phyloP scores from a whole-genome alignment of 2,329 filamentous ascomycete genomes.

The Phaeophleospora eucalypticola region DNA sequence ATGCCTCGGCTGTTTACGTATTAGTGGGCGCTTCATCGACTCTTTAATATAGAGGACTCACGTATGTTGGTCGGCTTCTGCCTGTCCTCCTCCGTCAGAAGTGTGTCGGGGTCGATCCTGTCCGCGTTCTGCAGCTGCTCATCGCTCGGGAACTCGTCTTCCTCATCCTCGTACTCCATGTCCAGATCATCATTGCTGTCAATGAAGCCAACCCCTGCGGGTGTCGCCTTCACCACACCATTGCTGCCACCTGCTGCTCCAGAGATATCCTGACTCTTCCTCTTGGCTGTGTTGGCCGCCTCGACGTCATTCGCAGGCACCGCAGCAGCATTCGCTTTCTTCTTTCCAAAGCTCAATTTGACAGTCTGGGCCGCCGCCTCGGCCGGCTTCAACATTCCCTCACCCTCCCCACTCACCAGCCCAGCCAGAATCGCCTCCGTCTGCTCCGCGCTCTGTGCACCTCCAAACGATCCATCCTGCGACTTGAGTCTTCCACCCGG shows the following conservation, averaged over 20 bases:
- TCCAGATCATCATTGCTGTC: slow-evolving; percentile 60
- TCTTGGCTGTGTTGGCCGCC: slow-evolving; percentile 30
- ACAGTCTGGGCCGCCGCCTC: slow-evolving; percentile 31
- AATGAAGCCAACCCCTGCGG: slow-evolving; percentile 63
- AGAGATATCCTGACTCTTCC: slow-evolving; percentile 31
- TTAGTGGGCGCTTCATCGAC: not conserved
- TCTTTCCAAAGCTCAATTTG: slow-evolving; percentile 59
- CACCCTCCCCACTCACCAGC: slow-evolving; percentile 56
- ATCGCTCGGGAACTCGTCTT: slow-evolving; percentile 34
- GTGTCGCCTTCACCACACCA: slow-evolving; percentile 38
- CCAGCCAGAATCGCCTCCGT: slow-evolving; percentile 84
- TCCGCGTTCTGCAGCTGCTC: slow-evolving; percentile 61
- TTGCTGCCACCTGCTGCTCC: slow-evolving; percentile 35
- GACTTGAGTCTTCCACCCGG: slow-evolving; percentile 63
- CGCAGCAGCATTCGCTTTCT: slow-evolving; percentile 42
- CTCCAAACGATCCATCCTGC: slow-evolving; percentile 61
- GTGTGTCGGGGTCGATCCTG: slow-evolving; percentile 82
- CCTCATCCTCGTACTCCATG: slow-evolving; percentile 42
- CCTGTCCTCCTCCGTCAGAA: slow-evolving; percentile 82
- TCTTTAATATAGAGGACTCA: slow-evolving; percentile 37
- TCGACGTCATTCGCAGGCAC: slow-evolving; percentile 33
- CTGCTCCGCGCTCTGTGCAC: slow-evolving; percentile 47
- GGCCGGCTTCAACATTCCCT: slow-evolving; percentile 64
- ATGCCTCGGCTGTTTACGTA: slow-evolving; percentile 66
- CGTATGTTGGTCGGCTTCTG: slow-evolving; percentile 72